Evolutionary conservation across 352 stramenopile genomes (phyloP), one percentile per base, ranked within the genome.

Genomic region (Plasmopara viticola): DNA sequence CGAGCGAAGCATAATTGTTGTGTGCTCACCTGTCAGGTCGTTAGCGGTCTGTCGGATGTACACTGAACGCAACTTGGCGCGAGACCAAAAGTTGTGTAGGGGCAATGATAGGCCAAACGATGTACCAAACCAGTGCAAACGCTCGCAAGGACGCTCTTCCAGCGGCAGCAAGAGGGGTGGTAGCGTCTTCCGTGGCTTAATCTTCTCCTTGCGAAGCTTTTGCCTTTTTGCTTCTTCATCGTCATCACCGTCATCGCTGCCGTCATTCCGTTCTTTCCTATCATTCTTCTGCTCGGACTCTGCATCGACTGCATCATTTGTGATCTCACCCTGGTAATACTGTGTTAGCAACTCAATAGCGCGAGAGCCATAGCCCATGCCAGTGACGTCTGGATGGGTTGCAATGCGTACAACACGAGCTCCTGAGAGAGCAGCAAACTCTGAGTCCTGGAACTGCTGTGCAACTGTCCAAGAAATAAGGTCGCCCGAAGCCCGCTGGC

Each of bases 31-130:
- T 25, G 97, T 99, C 42, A 99, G 83, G 34, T 99, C 95, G 70
- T 99, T 99, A n/a, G 95, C 78, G 6, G 96, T 99, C 74, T 99
- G 96, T 0, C 97, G 91, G 30, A 99, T 76, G 67, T 99, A 99
- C 17, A 99, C 84, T 6, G 97, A 85, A 39, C 83, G 81, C 75
- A 98, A 98, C 12, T 96, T 94, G 15, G 74, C 86, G 41, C 81
- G 85, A 34, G 86, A 80, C 96, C 97, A 99, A 58, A 99, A 99
- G 58, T 96, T 98, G 66, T 98, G 95, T 41, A 99, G 82, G 17
- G 88, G 60, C 18, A 94, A 60, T 18, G 97, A 99, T 29, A 99
- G 76, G 0, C 97, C 97, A 66, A 99, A 99, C 8, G 94, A 98
- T 31, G 96, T 97, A 35, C 96, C 97, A 33, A 99, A 84, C 95